Conservation (phyloP, 805 yeast species). For the Hanseniaspora jakobsenii region DNA sequence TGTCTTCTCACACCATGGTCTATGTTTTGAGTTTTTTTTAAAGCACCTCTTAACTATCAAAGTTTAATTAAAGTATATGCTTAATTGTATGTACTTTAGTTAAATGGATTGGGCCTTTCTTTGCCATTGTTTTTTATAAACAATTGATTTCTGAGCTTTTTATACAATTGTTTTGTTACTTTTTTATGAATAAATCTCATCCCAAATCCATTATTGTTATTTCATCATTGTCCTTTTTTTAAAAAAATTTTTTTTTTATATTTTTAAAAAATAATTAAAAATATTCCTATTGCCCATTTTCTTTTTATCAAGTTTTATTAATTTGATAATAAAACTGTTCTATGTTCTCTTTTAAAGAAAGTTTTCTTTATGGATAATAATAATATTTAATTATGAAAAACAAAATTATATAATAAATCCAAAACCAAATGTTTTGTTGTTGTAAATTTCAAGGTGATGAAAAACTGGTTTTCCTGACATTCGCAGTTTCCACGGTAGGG, state of each 20-base stretch:
- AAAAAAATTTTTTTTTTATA: constrained; percentile 2
- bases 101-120: constrained; percentile 47
- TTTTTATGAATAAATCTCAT: background rate
- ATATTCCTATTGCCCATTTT: no score
- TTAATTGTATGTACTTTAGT: no score
- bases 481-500: constrained; percentile 96
- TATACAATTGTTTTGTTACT: no score
- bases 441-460: constrained; percentile 46
- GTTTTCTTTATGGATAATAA: no score
- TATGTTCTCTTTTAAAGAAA: no score
- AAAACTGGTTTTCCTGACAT: constrained; percentile 53
- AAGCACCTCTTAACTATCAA: no score
- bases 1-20: constrained; percentile 56
- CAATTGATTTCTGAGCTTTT: constrained; percentile 16
- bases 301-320: no score
- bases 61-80: no score
- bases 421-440: no score
- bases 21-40: constrained; percentile 10
- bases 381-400: no score
- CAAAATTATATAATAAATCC: no score
- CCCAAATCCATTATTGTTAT: background rate
- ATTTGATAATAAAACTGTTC: no score
- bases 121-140: constrained; percentile 64
- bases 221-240: background rate
- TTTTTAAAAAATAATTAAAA: background rate